A percentile compares a stretch with the other conserved stretches of the same genome.
Evolutionary conservation across 495 filamentous ascomycete species (phyloP).

Genomic region (Neurospora sp.): DNA sequence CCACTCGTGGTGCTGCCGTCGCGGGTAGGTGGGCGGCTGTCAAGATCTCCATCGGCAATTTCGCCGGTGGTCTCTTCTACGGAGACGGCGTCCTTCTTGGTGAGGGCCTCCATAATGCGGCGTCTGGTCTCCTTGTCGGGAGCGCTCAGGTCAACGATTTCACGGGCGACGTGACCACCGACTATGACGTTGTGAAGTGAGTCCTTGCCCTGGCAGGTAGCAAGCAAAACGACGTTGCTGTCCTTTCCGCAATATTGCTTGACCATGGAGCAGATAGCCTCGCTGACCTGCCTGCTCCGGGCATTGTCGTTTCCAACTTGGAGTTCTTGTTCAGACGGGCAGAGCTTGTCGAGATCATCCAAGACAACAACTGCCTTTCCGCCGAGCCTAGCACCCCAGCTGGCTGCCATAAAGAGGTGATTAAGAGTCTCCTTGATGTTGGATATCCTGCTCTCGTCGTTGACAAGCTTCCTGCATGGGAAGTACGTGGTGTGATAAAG

Average conservation of each 20-base stretch:
- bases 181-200: slow-evolving; percentile 70
- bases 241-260: slow-evolving; percentile 65
- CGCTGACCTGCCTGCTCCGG: slow-evolving; percentile 83
- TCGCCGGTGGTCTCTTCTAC: slow-evolving; percentile 21
- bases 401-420: slow-evolving; percentile 73
- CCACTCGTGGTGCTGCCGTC: slow-evolving; percentile 35
- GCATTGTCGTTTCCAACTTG: slow-evolving; percentile 87
- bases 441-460: slow-evolving; percentile 76
- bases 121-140: slow-evolving; percentile 88
- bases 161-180: slow-evolving; percentile 68
- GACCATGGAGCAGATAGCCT: slow-evolving; percentile 72
- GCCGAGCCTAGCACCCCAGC: slow-evolving; percentile 78
- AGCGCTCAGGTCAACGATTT: slow-evolving; percentile 75
- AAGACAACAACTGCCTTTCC: slow-evolving; percentile 75
- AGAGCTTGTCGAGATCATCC: slow-evolving; percentile 87
- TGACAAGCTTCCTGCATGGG: slow-evolving; percentile 71
- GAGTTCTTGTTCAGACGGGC: slow-evolving; percentile 83
- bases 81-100: slow-evolving; percentile 33
- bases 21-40: slow-evolving; percentile 43
- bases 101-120: slow-evolving; percentile 65
- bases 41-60: slow-evolving; percentile 25
- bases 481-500: slow-evolving; percentile 74
- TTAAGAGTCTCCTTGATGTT: slow-evolving; percentile 82
- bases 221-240: slow-evolving; percentile 73
- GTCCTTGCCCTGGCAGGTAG: slow-evolving; percentile 90